Conservation (phyloP, 345 rosid species). For the Moricandia arvensis region DNA sequence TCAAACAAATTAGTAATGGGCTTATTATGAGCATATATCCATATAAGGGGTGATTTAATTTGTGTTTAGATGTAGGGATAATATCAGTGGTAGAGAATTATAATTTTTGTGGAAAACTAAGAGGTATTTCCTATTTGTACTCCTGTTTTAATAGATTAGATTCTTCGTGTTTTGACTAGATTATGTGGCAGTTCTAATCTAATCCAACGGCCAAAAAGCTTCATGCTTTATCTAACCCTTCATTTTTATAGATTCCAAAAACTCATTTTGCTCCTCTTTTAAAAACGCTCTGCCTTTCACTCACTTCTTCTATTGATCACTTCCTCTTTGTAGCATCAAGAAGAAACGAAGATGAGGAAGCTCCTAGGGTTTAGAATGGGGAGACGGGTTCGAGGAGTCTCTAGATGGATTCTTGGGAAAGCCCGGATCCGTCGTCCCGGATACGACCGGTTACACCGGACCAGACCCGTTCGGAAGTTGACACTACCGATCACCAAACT, state of each 20-base stretch:
- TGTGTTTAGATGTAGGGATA: too few relatives aligned
- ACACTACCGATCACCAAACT: constrained; percentile 48
- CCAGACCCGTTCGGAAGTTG: constrained; percentile 18
- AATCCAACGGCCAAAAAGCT: constrained; percentile 29
- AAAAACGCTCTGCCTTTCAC: constrained; percentile 11
- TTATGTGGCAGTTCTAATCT: neutral
- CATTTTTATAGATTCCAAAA: constrained; percentile 5
- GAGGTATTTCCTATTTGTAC: too few relatives aligned
- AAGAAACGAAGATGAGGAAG: constrained; percentile 43
- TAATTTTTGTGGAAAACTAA: too few relatives aligned
- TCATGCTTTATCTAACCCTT: constrained; percentile 27
- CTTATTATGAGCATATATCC: too few relatives aligned
- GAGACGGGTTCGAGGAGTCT: constrained; percentile 47
- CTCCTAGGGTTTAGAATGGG: constrained; percentile 66
- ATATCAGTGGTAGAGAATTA: too few relatives aligned
- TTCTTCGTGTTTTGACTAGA: too few relatives aligned
- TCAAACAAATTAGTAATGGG: too few relatives aligned
- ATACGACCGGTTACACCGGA: constrained; percentile 31
- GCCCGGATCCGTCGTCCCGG: constrained; percentile 32
- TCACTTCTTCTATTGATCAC: constrained; percentile 23
- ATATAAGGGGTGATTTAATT: too few relatives aligned
- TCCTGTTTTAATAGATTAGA: too few relatives aligned
- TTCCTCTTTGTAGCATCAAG: constrained; percentile 1
- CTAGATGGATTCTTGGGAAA: constrained; percentile 48
- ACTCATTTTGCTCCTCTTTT: constrained; percentile 2